Evolutionary conservation across 768 basidiomycete species (phyloP).

Genomic region (Mycena chlorophos): DNA sequence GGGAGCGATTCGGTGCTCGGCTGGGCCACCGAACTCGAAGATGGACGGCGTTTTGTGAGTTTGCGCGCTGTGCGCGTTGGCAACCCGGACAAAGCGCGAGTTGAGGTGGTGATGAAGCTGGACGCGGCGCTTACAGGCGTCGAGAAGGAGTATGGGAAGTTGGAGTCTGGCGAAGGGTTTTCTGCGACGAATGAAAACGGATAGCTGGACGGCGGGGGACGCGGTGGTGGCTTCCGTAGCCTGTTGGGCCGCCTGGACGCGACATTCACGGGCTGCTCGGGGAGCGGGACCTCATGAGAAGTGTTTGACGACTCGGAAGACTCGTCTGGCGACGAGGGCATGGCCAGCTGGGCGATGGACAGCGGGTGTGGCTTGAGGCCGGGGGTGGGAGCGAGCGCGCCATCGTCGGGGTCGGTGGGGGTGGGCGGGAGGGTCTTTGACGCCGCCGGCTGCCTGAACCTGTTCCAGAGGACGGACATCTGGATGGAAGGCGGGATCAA

Average conservation of each 20-base stretch:
- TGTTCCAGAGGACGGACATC: background rate
- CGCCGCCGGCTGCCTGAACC: background rate
- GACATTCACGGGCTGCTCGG: background rate
- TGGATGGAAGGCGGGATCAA: background rate
- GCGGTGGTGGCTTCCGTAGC: slow-evolving; percentile 13
- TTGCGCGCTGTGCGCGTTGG: slow-evolving; percentile 9
- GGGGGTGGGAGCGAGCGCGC: slow-evolving; percentile 7
- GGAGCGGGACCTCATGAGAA: slow-evolving; percentile 14
- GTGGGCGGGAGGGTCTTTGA: background rate
- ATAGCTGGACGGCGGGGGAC: slow-evolving; percentile 18
- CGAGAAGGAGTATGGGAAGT: slow-evolving; percentile 12
- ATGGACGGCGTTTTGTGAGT: slow-evolving; percentile 19
- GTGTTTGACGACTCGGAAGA: slow-evolving; percentile 13
- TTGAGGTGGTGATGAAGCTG: slow-evolving; percentile 1
- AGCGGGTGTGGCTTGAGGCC: slow-evolving; percentile 7
- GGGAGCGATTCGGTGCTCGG: background rate
- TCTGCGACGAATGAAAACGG: slow-evolving; percentile 21
- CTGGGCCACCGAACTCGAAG: slow-evolving; percentile 1
- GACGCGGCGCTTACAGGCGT: slow-evolving; percentile 3
- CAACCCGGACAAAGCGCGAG: slow-evolving; percentile 9
- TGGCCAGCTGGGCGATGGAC: slow-evolving; percentile 18
- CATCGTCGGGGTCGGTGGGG: background rate
- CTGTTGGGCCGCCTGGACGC: slow-evolving; percentile 7
- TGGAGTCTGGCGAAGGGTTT: slow-evolving; percentile 13
- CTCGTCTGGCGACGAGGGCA: slow-evolving; percentile 21